phyloP scores from a whole-genome alignment of 73 alveolate genomes.

The Uronychia setigera region DNA sequence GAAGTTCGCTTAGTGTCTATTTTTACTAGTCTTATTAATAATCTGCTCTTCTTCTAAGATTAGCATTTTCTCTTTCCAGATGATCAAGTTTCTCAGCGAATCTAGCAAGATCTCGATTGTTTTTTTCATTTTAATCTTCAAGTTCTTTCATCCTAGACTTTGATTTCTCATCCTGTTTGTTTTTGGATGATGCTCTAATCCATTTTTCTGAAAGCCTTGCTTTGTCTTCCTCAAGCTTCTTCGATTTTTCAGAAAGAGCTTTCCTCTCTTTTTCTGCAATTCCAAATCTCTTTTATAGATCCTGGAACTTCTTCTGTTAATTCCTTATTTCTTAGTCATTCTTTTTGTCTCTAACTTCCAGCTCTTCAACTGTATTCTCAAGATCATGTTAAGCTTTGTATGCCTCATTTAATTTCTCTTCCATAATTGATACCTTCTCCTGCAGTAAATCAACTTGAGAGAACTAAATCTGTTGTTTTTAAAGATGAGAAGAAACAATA shows the following conservation, averaged over 20 bases:
- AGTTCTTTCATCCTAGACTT: slow-evolving; percentile 14
- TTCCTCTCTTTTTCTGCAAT: slow-evolving; percentile 4
- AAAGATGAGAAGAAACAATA: too few relatives aligned
- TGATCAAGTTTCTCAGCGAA: slow-evolving; percentile 24
- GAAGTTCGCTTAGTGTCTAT: background rate
- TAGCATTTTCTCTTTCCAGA: slow-evolving; percentile 26
- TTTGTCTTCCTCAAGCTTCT: slow-evolving; percentile 45
- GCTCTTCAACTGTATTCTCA: slow-evolving; percentile 49
- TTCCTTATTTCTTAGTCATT: slow-evolving; percentile 33
- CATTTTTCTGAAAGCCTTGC: slow-evolving; percentile 50
- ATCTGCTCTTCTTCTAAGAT: slow-evolving; percentile 10
- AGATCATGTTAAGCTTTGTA: slow-evolving; percentile 33
- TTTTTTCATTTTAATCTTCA: slow-evolving; percentile 13
- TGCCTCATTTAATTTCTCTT: slow-evolving; percentile 43
- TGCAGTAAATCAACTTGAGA: too few relatives aligned
- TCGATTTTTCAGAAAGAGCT: slow-evolving; percentile 1
- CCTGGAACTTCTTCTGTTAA: slow-evolving; percentile 41
- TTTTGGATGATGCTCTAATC: slow-evolving; percentile 26
- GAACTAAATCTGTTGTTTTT: too few relatives aligned
- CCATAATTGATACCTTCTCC: too few relatives aligned
- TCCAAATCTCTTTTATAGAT: slow-evolving; percentile 31
- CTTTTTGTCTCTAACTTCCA: slow-evolving; percentile 38
- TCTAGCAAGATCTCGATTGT: slow-evolving; percentile 5
- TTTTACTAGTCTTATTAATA: slow-evolving; percentile 13
- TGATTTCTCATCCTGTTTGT: slow-evolving; percentile 44